Conservation (phyloP, 202 grass and related monocot species). For the Dendrocalamus latiflorus region DNA sequence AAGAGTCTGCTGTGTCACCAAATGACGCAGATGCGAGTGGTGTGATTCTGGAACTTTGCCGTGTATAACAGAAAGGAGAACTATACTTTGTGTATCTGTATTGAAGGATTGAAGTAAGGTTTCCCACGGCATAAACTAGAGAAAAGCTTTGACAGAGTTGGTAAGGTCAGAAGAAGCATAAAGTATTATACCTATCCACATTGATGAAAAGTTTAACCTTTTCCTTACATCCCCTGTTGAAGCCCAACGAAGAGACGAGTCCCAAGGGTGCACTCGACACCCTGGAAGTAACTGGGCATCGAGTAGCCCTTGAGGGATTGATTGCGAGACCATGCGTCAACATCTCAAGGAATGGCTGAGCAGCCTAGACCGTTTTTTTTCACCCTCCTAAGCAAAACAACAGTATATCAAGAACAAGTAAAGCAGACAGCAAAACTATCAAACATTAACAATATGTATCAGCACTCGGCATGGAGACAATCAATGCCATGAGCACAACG, state of each 20-base stretch:
- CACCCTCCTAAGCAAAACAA: conserved; percentile 9
- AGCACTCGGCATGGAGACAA: neutral
- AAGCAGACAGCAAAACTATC: neutral
- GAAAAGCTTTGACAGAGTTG: neutral
- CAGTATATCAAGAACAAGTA: neutral
- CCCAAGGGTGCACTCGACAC: conserved; percentile 20
- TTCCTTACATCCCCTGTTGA: conserved; percentile 26
- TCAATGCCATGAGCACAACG: neutral
- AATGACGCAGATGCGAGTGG: conserved; percentile 63
- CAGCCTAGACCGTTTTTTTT: neutral
- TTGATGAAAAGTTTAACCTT: conserved; percentile 36
- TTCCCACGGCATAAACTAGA: conserved; percentile 12
- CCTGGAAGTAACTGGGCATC: conserved; percentile 26
- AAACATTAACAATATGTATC: neutral
- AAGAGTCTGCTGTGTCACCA: conserved; percentile 60
- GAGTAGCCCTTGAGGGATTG: conserved; percentile 41
- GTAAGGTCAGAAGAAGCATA: neutral
- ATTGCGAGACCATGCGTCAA: conserved; percentile 45
- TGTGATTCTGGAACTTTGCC: conserved; percentile 36
- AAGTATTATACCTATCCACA: conserved; percentile 47
- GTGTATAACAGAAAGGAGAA: conserved; percentile 19
- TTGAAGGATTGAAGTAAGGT: conserved; percentile 6
- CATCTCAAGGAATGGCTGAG: conserved; percentile 43
- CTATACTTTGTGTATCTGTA: conserved; percentile 42
- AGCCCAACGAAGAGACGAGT: conserved; percentile 48